phyloP scores from a whole-genome alignment of 495 filamentous ascomycete species.

The Hypoxylon rickii region DNA sequence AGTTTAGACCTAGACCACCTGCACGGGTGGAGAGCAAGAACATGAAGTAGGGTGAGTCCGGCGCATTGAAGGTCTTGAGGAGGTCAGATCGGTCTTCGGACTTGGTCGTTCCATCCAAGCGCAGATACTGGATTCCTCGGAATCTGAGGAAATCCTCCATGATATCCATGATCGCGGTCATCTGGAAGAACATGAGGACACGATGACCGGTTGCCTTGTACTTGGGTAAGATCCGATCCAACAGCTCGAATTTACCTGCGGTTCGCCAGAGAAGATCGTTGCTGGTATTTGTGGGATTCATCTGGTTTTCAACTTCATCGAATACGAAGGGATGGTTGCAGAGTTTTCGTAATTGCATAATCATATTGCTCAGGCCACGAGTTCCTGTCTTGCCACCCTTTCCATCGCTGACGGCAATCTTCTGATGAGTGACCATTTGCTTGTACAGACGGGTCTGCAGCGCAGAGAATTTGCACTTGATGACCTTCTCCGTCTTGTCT shows the following conservation, averaged over 20 bases:
- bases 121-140: slow-evolving; percentile 79
- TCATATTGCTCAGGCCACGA: slow-evolving; percentile 97
- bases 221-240: slow-evolving; percentile 91
- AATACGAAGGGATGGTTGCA: slow-evolving; percentile 99
- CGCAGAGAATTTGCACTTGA: slow-evolving; percentile 98
- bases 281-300: slow-evolving; percentile 84
- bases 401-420: slow-evolving; percentile 88
- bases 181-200: slow-evolving; percentile 99
- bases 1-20: slow-evolving; percentile 93
- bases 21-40: slow-evolving; percentile 98
- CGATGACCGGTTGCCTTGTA: slow-evolving; percentile 88
- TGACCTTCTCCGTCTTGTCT: slow-evolving; percentile 97
- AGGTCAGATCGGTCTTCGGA: slow-evolving; percentile 95
- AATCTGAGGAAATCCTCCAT: slow-evolving; percentile 98
- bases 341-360: slow-evolving; percentile 98
- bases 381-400: slow-evolving; percentile 95
- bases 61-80: slow-evolving; percentile 84
- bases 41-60: slow-evolving; percentile 90
- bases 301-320: slow-evolving; percentile 94
- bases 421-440: slow-evolving; percentile 93
- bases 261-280: slow-evolving; percentile 97
- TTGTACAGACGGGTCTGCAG: slow-evolving; percentile 92
- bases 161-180: slow-evolving; percentile 99
- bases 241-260: slow-evolving; percentile 93
- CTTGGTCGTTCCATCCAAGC: slow-evolving; percentile 94